Percentiles rank a stretch among this genome's conserved stretches.
Evolutionary conservation across 768 basidiomycete genomes (phyloP).

Genomic region (Phylloporus arenicola): DNA sequence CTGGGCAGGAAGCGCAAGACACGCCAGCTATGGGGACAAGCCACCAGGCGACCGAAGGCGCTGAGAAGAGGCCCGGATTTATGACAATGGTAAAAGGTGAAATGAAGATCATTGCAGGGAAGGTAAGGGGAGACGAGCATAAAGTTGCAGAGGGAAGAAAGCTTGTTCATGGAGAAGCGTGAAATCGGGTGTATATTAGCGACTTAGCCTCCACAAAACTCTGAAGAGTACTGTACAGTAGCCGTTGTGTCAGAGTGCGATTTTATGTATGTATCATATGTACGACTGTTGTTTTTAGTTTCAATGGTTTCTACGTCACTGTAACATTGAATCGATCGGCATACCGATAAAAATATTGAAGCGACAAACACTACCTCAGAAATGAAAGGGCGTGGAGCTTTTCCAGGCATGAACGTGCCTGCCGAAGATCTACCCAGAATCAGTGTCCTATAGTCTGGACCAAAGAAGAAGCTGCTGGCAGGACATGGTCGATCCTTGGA

Average conservation of each 20-base stretch:
- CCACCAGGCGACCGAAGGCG: neutral
- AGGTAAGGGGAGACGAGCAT: slow-evolving; percentile 24
- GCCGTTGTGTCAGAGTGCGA: neutral
- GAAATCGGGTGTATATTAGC: slow-evolving; percentile 1
- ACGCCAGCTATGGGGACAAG: neutral
- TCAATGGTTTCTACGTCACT: neutral
- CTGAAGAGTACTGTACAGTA: slow-evolving; percentile 4
- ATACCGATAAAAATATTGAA: too few species aligned
- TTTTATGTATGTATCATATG: slow-evolving; percentile 15
- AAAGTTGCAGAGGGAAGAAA: slow-evolving; percentile 27
- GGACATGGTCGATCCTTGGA: too few species aligned
- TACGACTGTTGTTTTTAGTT: neutral
- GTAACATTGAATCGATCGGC: too few species aligned
- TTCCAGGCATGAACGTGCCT: too few species aligned
- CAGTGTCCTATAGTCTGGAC: too few species aligned
- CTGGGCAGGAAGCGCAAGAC: neutral
- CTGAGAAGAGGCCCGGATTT: slow-evolving; percentile 24
- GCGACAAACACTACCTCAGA: too few species aligned
- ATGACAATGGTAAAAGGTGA: slow-evolving; percentile 30
- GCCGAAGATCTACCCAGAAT: too few species aligned
- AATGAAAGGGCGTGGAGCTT: too few species aligned
- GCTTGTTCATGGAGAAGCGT: slow-evolving; percentile 23
- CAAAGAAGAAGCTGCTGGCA: too few species aligned
- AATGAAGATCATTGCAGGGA: slow-evolving; percentile 30
- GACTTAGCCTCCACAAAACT: neutral